phyloP scores from a whole-genome alignment of 306 rosid genomes.

The Biancaea sappan region DNA sequence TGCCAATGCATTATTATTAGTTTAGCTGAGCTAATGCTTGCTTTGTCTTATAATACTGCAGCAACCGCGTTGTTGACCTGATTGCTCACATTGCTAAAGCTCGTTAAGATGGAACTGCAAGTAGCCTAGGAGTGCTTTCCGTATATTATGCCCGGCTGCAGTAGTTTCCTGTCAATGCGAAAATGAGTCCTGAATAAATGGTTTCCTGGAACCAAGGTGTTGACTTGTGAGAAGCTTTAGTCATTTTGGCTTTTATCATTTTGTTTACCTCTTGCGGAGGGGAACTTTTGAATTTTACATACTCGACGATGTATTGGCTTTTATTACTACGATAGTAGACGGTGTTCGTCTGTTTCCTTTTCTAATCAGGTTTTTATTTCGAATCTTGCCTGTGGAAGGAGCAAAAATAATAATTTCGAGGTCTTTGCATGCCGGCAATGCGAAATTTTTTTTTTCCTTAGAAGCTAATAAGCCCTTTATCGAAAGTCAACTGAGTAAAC shows the following conservation, averaged over 20 bases:
- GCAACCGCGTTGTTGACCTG: slow-evolving; percentile 74
- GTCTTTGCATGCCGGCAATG: not conserved
- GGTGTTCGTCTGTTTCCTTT: not conserved
- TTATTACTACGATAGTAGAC: not conserved
- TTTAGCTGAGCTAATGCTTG: slow-evolving; percentile 4
- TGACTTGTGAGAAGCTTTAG: slow-evolving; percentile 13
- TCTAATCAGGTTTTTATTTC: not conserved
- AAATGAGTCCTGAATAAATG: slow-evolving; percentile 34
- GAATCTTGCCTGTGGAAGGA: not conserved
- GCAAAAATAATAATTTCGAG: too few species aligned
- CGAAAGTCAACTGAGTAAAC: too few species aligned
- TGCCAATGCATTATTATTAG: not conserved
- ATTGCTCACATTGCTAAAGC: slow-evolving; percentile 45
- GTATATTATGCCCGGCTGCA: not conserved
- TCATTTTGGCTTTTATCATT: not conserved
- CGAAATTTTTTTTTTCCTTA: too few species aligned
- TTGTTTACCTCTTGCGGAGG: slow-evolving; percentile 11
- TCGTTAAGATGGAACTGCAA: slow-evolving; percentile 14
- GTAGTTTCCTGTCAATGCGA: not conserved
- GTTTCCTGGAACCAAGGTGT: slow-evolving; percentile 10
- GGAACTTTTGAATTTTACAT: slow-evolving; percentile 16
- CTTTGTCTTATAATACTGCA: slow-evolving; percentile 37
- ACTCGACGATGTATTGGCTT: slow-evolving; percentile 16
- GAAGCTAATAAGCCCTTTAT: not conserved
- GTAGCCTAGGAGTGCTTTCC: not conserved